Conservation (phyloP, 2,329 filamentous ascomycete species). For the Madurella mycetomatis region DNA sequence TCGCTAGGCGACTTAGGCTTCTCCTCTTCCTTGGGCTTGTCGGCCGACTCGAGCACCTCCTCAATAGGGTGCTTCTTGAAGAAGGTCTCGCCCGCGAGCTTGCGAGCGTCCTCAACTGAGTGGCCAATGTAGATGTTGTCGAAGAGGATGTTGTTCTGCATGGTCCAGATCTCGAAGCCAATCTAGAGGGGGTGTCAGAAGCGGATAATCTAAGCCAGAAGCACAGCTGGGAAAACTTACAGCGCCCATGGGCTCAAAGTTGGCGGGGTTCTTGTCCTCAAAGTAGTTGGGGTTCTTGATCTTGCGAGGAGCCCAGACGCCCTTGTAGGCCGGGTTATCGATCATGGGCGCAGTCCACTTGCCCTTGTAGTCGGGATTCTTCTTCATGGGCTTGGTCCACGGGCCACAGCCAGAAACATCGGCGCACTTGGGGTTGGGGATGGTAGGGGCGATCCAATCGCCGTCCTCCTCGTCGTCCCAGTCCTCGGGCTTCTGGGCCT, state of each 20-base stretch:
- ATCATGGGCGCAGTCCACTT: constrained; percentile 92
- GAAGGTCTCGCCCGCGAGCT: constrained; percentile 85
- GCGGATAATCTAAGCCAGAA: background rate
- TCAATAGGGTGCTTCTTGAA: constrained; percentile 82
- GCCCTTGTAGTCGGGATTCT: constrained; percentile 97
- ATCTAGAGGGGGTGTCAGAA: constrained; percentile 51
- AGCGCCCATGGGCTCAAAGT: constrained; percentile 97
- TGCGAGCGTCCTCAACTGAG: constrained; percentile 86
- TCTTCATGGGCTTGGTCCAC: constrained; percentile 87
- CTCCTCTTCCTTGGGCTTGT: constrained; percentile 67
- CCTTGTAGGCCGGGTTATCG: constrained; percentile 98
- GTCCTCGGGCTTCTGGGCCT: constrained; percentile 95
- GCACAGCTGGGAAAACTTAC: constrained; percentile 51
- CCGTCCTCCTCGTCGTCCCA: constrained; percentile 99
- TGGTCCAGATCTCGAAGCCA: constrained; percentile 99
- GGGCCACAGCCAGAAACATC: constrained; percentile 90
- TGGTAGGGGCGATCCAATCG: constrained; percentile 86
- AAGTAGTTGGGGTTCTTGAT: constrained; percentile 95
- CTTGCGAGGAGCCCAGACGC: constrained; percentile 88
- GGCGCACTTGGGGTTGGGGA: constrained; percentile 93
- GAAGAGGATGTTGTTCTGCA: constrained; percentile 98
- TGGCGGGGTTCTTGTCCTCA: constrained; percentile 93
- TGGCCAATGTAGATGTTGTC: constrained; percentile 99
- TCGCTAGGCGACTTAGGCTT: constrained; percentile 67
- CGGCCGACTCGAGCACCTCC: constrained; percentile 71